Evolutionary conservation across 148 eudicot species (phyloP), one percentile per base, ranked within the genome.

Genomic region (Silene conica): DNA sequence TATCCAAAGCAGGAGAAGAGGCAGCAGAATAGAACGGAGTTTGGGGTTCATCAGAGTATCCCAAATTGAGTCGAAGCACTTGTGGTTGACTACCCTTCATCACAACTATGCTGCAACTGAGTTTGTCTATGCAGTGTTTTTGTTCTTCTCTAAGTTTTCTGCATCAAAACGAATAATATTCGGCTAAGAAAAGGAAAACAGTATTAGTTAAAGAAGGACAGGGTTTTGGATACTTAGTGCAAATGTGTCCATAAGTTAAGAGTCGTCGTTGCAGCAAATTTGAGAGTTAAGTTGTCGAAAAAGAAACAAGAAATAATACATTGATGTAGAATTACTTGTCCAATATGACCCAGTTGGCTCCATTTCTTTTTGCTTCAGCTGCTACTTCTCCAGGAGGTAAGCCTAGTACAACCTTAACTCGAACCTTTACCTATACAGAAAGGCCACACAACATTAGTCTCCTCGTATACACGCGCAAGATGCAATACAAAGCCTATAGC

Each of bases 261-360:
- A n/a, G n/a, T 3, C 3, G 41, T 34, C 31, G 41, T 34, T 34
- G 41, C 41, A 34, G 41, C 5, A 34, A 34, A 34, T 34, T 3
- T 34, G 41, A 34, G 41, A 4, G 5, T 34, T 34, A 34, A 34
- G 41, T 34, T 34, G 41, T 34, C 19, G 12, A 21, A 68, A 45
- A 68, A 81, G 84, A 80, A 84, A 78, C 79, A 70, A 82, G 87
- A 84, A 84, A 83, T 50, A 87, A 83, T 86, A 90, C 83, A 69
- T 89, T 88, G 86, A 84, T 79, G 77, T 83, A 82, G 71, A 88
- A 85, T 92, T 93, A 93, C 98, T 90, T 93, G 90, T 93, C 96
- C 90, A 93, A 89, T 77, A 93, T 70, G 89, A 93, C 98, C 98
- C 98, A 93, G 78, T 68, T 85, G 74, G 93, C 92, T 78, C 86